Evolutionary conservation across 306 rosid species (phyloP).

Genomic region (Erythrophleum fordii): DNA sequence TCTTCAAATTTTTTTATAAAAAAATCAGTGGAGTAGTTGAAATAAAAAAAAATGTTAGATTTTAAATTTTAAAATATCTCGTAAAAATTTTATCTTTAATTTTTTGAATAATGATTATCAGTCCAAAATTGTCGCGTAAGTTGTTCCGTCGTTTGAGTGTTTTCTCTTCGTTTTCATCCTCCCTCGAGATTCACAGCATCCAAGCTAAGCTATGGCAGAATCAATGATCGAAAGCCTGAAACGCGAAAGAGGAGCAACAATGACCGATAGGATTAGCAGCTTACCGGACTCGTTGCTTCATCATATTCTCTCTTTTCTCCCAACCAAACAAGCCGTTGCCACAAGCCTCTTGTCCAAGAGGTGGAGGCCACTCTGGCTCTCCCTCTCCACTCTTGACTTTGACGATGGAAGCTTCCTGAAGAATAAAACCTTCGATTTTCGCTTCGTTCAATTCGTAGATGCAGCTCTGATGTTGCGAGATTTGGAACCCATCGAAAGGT

Average conservation of each 20-base stretch:
- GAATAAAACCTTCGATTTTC: too few relatives aligned
- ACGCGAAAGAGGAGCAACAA: not conserved
- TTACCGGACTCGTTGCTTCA: constrained; percentile 15
- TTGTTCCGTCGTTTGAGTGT: too few relatives aligned
- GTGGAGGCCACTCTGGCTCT: constrained; percentile 39
- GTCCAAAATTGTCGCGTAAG: too few relatives aligned
- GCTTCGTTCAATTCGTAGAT: not conserved
- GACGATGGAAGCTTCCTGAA: not conserved
- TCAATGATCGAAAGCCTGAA: not conserved
- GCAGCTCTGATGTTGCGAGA: not conserved
- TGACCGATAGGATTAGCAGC: constrained; percentile 24
- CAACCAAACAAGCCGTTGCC: constrained; percentile 23
- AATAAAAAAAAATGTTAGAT: too few relatives aligned
- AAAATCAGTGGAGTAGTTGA: too few relatives aligned
- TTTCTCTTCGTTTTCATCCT: not conserved
- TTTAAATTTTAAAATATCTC: too few relatives aligned
- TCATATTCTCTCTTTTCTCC: constrained; percentile 1
- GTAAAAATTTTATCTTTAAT: too few relatives aligned
- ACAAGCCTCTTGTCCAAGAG: constrained; percentile 35
- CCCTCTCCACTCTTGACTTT: not conserved
- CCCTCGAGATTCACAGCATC: too few relatives aligned
- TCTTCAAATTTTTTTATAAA: too few relatives aligned
- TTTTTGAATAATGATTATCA: too few relatives aligned
- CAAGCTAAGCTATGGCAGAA: not conserved
- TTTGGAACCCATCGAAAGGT: not conserved